Conservation (phyloP, 2,329 filamentous ascomycete genomes). For the Davidsoniella neocaledoniae region DNA sequence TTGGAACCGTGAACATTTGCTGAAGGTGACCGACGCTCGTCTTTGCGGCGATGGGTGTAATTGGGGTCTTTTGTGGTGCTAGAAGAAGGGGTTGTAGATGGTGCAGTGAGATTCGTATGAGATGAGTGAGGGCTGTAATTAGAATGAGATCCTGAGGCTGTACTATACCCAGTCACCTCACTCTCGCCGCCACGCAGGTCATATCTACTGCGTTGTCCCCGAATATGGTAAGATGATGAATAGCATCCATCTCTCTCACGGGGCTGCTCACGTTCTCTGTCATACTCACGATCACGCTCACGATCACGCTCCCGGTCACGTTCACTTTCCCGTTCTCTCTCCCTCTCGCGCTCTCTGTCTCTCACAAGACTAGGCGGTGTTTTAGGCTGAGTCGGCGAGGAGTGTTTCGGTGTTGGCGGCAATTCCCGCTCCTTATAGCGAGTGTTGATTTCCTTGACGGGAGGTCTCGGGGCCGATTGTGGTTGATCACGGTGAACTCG, state of each 20-base stretch:
- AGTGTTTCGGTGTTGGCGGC: conserved; percentile 1
- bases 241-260: conserved; percentile 2
- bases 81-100: not conserved
- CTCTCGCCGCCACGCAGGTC: conserved; percentile 1
- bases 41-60: conserved; percentile 1
- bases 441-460: conserved; percentile 1
- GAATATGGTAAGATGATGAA: conserved; percentile 5
- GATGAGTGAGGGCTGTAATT: conserved; percentile 7
- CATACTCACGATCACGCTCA: not conserved
- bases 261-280: conserved; percentile 2
- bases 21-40: conserved; percentile 8
- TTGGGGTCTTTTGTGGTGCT: conserved; percentile 1
- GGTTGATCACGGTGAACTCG: not conserved
- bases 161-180: conserved; percentile 2
- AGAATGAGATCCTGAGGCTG: not conserved
- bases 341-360: not conserved
- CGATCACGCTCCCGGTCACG: not conserved
- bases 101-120: not conserved
- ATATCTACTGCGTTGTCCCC: conserved; percentile 5
- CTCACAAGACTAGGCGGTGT: conserved; percentile 2
- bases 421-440: conserved; percentile 6
- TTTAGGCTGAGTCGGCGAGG: conserved; percentile 3
- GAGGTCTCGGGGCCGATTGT: not conserved
- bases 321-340: not conserved
- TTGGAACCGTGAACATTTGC: not conserved